Conservation (phyloP, 2,329 filamentous ascomycete species). For the Ophiostoma triangulosporum region DNA sequence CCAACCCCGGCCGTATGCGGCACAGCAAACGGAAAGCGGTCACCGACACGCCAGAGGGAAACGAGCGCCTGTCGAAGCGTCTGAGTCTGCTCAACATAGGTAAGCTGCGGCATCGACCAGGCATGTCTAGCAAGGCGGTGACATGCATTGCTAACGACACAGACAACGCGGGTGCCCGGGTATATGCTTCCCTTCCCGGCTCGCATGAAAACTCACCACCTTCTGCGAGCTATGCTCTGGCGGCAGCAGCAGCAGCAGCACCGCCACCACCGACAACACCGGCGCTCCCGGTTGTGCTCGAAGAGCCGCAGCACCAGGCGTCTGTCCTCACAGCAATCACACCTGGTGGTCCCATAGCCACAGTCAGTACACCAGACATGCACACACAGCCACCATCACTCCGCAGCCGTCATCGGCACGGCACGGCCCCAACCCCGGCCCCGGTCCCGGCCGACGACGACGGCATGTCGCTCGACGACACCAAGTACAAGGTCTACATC, state of each 20-base stretch:
- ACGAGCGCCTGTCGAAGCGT: conserved; percentile 70
- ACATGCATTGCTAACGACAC: neutral
- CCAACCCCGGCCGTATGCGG: conserved; percentile 6
- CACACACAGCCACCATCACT: too few species aligned
- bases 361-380: neutral
- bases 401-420: too few species aligned
- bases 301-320: neutral
- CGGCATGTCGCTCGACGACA: conserved; percentile 74
- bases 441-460: conserved; percentile 33
- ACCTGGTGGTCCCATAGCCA: neutral
- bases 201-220: neutral
- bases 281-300: neutral
- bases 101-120: conserved; percentile 26
- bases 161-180: neutral
- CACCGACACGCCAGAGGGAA: conserved; percentile 34
- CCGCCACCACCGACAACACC: too few species aligned
- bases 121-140: neutral
- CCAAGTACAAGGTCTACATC: conserved; percentile 79
- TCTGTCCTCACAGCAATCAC: neutral
- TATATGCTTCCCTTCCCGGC: neutral
- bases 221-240: neutral
- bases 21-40: conserved; percentile 48
- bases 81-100: conserved; percentile 72
- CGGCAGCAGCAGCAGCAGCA: neutral
- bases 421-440: too few species aligned